Evolutionary conservation across 2,329 filamentous ascomycete species (phyloP), one percentile per base, ranked within the genome.

Genomic region (Dothidotthia symphoricarpi): DNA sequence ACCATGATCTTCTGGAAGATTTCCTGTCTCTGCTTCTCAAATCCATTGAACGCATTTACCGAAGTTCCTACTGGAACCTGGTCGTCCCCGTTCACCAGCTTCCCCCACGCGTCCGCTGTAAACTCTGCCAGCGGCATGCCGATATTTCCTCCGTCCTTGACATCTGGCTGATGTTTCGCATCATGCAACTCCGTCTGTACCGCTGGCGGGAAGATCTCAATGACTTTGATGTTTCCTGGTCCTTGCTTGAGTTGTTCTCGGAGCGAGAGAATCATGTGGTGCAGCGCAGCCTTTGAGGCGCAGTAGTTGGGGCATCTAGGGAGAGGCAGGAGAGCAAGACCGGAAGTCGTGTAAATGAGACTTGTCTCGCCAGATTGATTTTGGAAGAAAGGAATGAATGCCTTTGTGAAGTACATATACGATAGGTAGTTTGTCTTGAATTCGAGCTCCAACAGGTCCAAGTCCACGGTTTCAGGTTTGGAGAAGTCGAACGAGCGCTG

Each of bases 111-210:
- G 41, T 75, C 70, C 13, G 75, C 65, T 0, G 67, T 72, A 43
- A 78, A 80, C 19, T 77, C 69, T 13, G 69, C 59, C 33, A 80
- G 47, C 3, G 75, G 75, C 71, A 80, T 79, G 1, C 75, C 76
- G 15, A 78, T 68, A n/a, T 63, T 43, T 12, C 69, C 50, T 1
- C 74, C 75, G 37, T 72, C 66, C 53, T 75, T 69, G 50, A 76
- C 64, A 46, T 78, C 73, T 0, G 75, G 75, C 59, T 77, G 75
- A 41, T 78, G 72, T 55, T 75, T 75, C 17, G 66, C 66, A 41
- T 79, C 75, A 42, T 78, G 76, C 16, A 80, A 57, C 53, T 80
- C 76, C 0, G 75, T 80, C 61, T 79, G 76, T 24, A 79, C 75
- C 1, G 75, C 73, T 0, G 76, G 77, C 3, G 76, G 76, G 38